A percentile compares a stretch with the other conserved stretches of the same genome.
phyloP scores from a whole-genome alignment of 2,329 filamentous ascomycete genomes.

The Scopulariopsis brevicaulis region DNA sequence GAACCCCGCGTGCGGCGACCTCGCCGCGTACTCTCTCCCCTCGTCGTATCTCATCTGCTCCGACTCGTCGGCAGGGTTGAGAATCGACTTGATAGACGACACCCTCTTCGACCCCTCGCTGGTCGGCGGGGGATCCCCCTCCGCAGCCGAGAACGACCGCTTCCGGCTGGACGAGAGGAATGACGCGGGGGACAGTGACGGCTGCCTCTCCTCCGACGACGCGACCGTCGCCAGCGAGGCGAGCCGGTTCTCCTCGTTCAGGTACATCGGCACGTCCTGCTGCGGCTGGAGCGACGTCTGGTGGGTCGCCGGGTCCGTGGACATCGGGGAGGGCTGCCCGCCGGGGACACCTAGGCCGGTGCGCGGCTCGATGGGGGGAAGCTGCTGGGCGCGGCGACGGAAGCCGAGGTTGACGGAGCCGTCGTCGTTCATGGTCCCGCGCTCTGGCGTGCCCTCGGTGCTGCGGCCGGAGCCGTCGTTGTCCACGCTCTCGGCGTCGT shows the following conservation, averaged over 20 bases:
- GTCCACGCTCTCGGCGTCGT: slow-evolving; percentile 36
- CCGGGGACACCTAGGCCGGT: slow-evolving; percentile 34
- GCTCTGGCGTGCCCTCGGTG: slow-evolving; percentile 28
- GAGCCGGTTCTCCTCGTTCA: slow-evolving; percentile 45
- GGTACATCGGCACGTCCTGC: slow-evolving; percentile 24
- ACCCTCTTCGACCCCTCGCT: slow-evolving; percentile 47
- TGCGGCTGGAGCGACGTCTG: slow-evolving; percentile 31
- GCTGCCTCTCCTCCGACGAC: slow-evolving; percentile 34
- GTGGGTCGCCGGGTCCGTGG: slow-evolving; percentile 37
- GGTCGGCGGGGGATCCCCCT: slow-evolving; percentile 34
- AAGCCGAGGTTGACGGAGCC: slow-evolving; percentile 53
- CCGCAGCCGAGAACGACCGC: slow-evolving; percentile 53
- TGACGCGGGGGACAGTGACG: slow-evolving; percentile 48
- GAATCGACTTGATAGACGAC: slow-evolving; percentile 65
- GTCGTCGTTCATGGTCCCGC: slow-evolving; percentile 49
- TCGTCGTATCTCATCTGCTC: neutral
- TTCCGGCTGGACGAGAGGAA: slow-evolving; percentile 48
- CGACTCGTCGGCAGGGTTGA: slow-evolving; percentile 40
- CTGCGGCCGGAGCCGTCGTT: slow-evolving; percentile 29
- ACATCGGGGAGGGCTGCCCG: slow-evolving; percentile 11
- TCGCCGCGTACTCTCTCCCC: neutral
- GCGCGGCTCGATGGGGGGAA: slow-evolving; percentile 17
- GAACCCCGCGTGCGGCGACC: slow-evolving; percentile 8
- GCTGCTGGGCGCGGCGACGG: slow-evolving; percentile 23
- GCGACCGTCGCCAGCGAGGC: slow-evolving; percentile 41